A percentile compares a stretch with the other conserved stretches of the same genome.
Evolutionary conservation across 2,329 filamentous ascomycete species (phyloP).

Genomic region (Claviceps digitariae): DNA sequence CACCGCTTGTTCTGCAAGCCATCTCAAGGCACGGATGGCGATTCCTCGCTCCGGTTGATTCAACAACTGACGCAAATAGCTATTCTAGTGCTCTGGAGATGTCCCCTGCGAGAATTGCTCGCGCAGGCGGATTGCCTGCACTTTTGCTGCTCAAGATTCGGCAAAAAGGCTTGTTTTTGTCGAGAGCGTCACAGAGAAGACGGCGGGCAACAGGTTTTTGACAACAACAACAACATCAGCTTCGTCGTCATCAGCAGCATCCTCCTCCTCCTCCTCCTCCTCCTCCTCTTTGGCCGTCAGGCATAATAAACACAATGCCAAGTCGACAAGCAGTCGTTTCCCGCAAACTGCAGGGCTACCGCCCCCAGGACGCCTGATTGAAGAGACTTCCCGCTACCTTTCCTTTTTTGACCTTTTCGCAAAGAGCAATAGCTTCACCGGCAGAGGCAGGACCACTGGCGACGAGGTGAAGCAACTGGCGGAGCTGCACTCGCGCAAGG

Average conservation of each 20-base stretch:
- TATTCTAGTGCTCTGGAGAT: slow-evolving; percentile 17
- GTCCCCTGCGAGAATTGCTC: slow-evolving; percentile 18
- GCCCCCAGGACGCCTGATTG: slow-evolving; percentile 4
- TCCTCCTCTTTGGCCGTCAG: neutral
- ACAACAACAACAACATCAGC: neutral
- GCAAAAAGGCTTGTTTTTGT: slow-evolving; percentile 11
- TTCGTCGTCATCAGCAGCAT: neutral
- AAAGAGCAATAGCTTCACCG: slow-evolving; percentile 15
- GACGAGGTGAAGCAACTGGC: slow-evolving; percentile 14
- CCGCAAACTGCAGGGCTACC: neutral
- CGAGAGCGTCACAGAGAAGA: slow-evolving; percentile 8
- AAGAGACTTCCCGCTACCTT: slow-evolving; percentile 5
- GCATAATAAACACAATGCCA: no score
- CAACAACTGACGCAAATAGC: neutral
- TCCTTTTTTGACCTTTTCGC: slow-evolving; percentile 17
- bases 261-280: neutral
- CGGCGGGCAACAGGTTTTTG: neutral
- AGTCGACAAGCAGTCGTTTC: neutral
- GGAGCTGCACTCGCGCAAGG: slow-evolving; percentile 3
- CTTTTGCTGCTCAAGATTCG: slow-evolving; percentile 6
- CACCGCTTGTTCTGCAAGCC: slow-evolving; percentile 16
- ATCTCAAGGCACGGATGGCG: slow-evolving; percentile 18
- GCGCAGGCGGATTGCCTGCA: slow-evolving; percentile 12
- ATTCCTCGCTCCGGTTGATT: neutral
- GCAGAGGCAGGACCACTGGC: neutral